Conservation (phyloP, 2,329 filamentous ascomycete species). For the Aschersonia sp. region DNA sequence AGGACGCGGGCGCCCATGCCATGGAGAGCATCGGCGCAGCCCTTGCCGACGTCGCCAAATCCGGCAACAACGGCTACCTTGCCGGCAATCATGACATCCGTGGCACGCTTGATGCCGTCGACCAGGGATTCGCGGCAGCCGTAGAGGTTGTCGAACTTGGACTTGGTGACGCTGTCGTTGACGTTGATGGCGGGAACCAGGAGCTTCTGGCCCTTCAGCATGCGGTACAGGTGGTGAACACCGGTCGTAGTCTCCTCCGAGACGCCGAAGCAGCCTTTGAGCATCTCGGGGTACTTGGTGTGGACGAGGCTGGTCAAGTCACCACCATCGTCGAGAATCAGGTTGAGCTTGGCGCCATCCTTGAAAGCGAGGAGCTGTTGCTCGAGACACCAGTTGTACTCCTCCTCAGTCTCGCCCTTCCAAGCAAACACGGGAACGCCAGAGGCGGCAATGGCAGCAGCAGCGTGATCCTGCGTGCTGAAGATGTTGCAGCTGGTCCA, state of each 20-base stretch:
- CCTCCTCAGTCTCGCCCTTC: constrained; percentile 94
- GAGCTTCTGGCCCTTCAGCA: constrained; percentile 83
- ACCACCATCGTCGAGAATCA: constrained; percentile 98
- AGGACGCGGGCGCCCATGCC: constrained; percentile 95
- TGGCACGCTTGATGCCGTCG: constrained; percentile 99
- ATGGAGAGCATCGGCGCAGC: constrained; percentile 88
- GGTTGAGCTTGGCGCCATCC: constrained; percentile 89
- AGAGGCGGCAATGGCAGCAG: constrained; percentile 85
- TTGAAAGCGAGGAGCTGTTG: constrained; percentile 97
- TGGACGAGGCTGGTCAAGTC: constrained; percentile 93
- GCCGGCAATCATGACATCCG: constrained; percentile 99
- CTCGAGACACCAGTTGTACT: constrained; percentile 99
- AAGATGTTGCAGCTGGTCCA: constrained; percentile 99
- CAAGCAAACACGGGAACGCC: constrained; percentile 76
- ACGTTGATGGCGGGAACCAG: constrained; percentile 96
- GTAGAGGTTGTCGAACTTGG: constrained; percentile 99
- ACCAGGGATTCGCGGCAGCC: constrained; percentile 97
- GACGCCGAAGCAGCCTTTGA: constrained; percentile 95
- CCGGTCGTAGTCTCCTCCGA: constrained; percentile 99
- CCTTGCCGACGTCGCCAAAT: constrained; percentile 98
- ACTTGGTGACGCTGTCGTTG: constrained; percentile 99
- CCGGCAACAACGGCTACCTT: constrained; percentile 97
- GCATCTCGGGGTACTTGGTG: constrained; percentile 96
- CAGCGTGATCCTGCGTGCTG: constrained; percentile 97
- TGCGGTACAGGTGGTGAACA: constrained; percentile 98